A percentile compares a stretch with the other conserved stretches of the same genome.
Conservation (phyloP, 2,329 filamentous ascomycete genomes). For the Aspergillus proliferans region DNA sequence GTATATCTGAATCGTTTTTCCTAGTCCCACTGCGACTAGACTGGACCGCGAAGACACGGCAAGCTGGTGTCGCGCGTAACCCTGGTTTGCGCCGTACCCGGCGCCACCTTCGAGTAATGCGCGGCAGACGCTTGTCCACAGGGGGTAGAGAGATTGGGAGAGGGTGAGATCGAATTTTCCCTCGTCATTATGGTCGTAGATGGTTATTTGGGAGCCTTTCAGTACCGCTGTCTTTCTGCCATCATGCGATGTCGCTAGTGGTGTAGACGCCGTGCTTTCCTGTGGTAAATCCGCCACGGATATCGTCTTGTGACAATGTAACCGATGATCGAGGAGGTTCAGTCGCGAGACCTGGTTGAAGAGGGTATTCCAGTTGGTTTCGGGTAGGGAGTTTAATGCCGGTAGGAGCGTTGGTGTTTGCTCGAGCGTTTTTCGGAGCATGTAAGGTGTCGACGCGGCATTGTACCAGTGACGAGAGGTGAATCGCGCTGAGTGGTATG, state of each 20-base stretch:
- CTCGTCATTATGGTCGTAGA: slow-evolving; percentile 3
- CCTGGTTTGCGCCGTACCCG: slow-evolving; percentile 6
- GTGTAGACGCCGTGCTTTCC: slow-evolving; percentile 6
- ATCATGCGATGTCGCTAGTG: slow-evolving; percentile 7
- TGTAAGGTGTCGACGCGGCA: slow-evolving; percentile 12
- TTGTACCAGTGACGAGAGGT: slow-evolving; percentile 11
- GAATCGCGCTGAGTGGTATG: slow-evolving; percentile 12
- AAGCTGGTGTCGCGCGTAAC: slow-evolving; percentile 10
- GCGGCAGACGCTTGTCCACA: slow-evolving; percentile 13
- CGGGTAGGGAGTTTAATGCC: slow-evolving; percentile 4
- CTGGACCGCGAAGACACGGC: slow-evolving; percentile 11
- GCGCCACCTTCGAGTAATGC: slow-evolving; percentile 6
- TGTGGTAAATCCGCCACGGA: slow-evolving; percentile 4
- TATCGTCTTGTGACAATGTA: slow-evolving; percentile 8
- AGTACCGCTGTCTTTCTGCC: slow-evolving; percentile 6
- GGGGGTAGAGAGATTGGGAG: slow-evolving; percentile 10
- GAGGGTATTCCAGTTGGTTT: slow-evolving; percentile 11
- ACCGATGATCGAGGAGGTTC: slow-evolving; percentile 8
- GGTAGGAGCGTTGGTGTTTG: slow-evolving; percentile 9
- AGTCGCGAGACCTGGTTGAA: slow-evolving; percentile 11
- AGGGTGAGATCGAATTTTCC: slow-evolving; percentile 5
- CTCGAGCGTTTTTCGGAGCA: slow-evolving; percentile 9
- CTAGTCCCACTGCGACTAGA: slow-evolving; percentile 13
- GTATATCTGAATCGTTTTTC: slow-evolving; percentile 17
- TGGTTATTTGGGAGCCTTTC: slow-evolving; percentile 8